Base-by-base conservation (phyloP, 2,329 filamentous ascomycete species). In the Aspergillus thermomutatus region DNA sequence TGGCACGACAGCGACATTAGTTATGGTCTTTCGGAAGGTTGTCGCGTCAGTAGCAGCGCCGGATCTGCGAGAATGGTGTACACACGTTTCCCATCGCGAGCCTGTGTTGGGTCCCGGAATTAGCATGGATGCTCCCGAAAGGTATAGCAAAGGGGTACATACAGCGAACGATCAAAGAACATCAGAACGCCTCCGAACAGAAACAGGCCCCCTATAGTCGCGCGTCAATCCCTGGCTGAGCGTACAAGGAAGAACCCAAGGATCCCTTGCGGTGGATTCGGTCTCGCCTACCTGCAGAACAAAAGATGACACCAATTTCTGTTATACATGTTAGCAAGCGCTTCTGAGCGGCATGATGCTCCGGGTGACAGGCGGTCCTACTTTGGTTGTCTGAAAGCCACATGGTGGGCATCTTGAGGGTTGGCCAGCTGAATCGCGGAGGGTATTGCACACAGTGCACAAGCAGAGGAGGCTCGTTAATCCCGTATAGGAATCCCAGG, bases 271-370 rank as follows among this genome's bases (percentile, higher is more conserved):
- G 2, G 10, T 46, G 21, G 34, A n/a, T 34, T 43, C 25, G 14
- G 26, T 27, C 53, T 56, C 75, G 88, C 90, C 66, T 88, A 96
- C 92, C 93, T 71, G 92, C 93, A 71, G 91, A 94, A 83, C 94
- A 97, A 82, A 99, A 99, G 73, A 92, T 91, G 61, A 97, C 92
- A 67, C 94, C 94, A 70, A 97, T 89, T 78, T 99, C 94, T 97
- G 70, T 66, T 26, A n/a, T 43, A 43, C 19, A 47, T 1, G 52
- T 72, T 59, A 71, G 65, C 60, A 37, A 54, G 51, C 50, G 26
- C 49, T 52, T 58, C 54, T 54, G 45, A n/a, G 17, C 17, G 41
- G n/a, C 21, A 21, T 41, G 21, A 23, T 31, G 50, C 7, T 11
- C 34, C 17, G 8, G 40, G 2, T 14, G 21, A 45, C 21, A n/a